Base-by-base conservation (phyloP, 2,329 filamentous ascomycete species). In the Sporothrix brasiliensis region DNA sequence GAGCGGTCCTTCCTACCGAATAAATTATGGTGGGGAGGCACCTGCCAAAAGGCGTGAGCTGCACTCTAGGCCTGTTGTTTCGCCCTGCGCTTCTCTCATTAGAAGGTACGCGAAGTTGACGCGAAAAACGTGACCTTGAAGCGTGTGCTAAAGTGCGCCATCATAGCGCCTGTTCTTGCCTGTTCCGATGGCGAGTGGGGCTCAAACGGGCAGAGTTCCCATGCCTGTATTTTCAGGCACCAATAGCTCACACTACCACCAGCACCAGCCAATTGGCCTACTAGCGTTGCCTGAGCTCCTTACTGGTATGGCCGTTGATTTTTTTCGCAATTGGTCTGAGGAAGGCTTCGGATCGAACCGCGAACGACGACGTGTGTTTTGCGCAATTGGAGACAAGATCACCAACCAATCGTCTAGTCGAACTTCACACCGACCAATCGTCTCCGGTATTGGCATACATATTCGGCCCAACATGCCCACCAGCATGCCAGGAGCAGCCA, bases 21-120 rank as follows among this genome's bases (percentile, higher is more conserved):
- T 39, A 41, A 53, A 54, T 54, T 67, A 27, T 52, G 41, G 47
- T 30, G 58, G 56, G 30, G 68, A 49, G 39, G 39, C 21, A 27
- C 56, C 56, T 49, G 68, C 47, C 39, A 27, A 44, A 58, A 58
- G 3, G 50, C 44, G 41, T 11, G n/a, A 60, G 50, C 47, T 52
- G 21, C 41, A 19, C n/a, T 70, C 47, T 49, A 21, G 54, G 54
- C 68, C 58, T 61, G 49, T 41, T 24, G 49, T 68, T n/a, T n/a
- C 49, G 16, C 34, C 47, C 47, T 49, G 47, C 24, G 16, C 5
- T 30, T 30, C 13, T n/a, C 58, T 47, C 27, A 63, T 47, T 61
- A 53, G 54, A 14, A 63, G 41, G 67, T 41, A 75, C 74, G 81
- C 82, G 82, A 82, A 82, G 77, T 72, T 81, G 80, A 83, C 82